Evolutionary conservation across 2,329 filamentous ascomycete genomes (phyloP), one percentile per base, ranked within the genome.

Genomic region (Paecilomyces sp.): DNA sequence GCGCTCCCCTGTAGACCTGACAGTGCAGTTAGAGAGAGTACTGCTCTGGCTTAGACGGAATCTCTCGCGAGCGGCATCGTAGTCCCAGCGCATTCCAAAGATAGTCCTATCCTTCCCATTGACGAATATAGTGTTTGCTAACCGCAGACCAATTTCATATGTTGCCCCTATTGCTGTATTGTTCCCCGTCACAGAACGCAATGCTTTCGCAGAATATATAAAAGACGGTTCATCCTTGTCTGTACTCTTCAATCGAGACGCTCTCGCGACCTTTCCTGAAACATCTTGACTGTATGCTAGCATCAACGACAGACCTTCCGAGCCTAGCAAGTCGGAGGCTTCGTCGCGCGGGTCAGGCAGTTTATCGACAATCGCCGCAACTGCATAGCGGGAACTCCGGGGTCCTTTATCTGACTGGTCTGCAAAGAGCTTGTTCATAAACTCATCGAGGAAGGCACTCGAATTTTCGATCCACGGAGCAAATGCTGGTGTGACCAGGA

Each of bases 91-190:
- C 61, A 72, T 72, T 33, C 71, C 73, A 36, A 74, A 60, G 11
- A 77, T 67, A 1, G 76, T 78, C 30, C 69, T 71, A 56, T 76
- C 72, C n/a, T 71, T 74, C 9, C 75, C 75, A 60, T 77, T 77
- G 36, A 74, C 56, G 52, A 78, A 78, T 9, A 77, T 65, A 1
- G 76, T 78, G 54, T 77, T 75, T 34, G 75, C 73, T 28, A 77
- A 69, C n/a, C 72, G 74, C 28, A 78, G 56, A 47, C 75, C 74
- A 50, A 78, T 61, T 56, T 76, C 70, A 56, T 74, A 65, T 11
- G 66, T 58, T 9, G 61, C 31, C n/a, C 30, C 15, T 15, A 6
- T 53, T 13, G 24, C 54, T n/a, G 12, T 57, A 30, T 56, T 54
- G 58, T 34, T 52, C 47, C 47, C 28, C 22, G 52, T 57, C 55